Percentiles rank a stretch among this genome's conserved stretches.
Conservation (phyloP, 148 eudicot species). For the Tetragonia tetragonoides region DNA sequence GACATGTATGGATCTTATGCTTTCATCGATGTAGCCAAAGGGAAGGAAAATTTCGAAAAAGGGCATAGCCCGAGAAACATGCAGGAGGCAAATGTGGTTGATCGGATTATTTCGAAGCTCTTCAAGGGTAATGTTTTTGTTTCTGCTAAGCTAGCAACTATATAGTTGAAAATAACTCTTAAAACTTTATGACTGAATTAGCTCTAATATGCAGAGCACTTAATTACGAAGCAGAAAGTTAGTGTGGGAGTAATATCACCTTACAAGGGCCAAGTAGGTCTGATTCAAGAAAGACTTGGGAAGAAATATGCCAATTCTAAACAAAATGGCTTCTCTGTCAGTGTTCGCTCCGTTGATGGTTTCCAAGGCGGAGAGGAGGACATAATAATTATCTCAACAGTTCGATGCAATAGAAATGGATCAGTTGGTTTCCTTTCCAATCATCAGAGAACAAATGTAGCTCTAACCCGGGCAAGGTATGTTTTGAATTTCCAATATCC, state of each 20-base stretch:
- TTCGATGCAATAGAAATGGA: constrained; percentile 52
- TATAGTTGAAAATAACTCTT: no score
- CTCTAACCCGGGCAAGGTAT: constrained; percentile 82
- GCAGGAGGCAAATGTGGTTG: constrained; percentile 44
- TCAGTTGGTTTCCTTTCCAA: constrained; percentile 69
- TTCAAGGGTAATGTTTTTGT: constrained; percentile 32
- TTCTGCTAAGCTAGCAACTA: not conserved
- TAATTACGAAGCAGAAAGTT: constrained; percentile 12
- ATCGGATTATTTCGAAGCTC: constrained; percentile 40
- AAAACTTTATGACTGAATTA: not conserved
- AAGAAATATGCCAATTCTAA: constrained; percentile 26
- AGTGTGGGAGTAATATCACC: constrained; percentile 45
- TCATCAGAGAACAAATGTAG: constrained; percentile 72
- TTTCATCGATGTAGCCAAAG: constrained; percentile 39
- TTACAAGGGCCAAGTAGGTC: constrained; percentile 42
- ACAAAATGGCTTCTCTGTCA: constrained; percentile 51
- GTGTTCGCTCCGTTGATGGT: constrained; percentile 73
- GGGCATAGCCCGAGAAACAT: constrained; percentile 42
- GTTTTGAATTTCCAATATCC: not conserved
- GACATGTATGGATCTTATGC: constrained; percentile 37
- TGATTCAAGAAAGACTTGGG: constrained; percentile 28
- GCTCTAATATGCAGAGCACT: not conserved
- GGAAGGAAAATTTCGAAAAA: constrained; percentile 40
- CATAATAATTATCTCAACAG: constrained; percentile 71
- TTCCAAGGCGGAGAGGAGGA: constrained; percentile 87